Evolutionary conservation across 208 protist genomes (phyloP), one percentile per base, ranked within the genome.

Genomic region (Trypanosoma cruzi): DNA sequence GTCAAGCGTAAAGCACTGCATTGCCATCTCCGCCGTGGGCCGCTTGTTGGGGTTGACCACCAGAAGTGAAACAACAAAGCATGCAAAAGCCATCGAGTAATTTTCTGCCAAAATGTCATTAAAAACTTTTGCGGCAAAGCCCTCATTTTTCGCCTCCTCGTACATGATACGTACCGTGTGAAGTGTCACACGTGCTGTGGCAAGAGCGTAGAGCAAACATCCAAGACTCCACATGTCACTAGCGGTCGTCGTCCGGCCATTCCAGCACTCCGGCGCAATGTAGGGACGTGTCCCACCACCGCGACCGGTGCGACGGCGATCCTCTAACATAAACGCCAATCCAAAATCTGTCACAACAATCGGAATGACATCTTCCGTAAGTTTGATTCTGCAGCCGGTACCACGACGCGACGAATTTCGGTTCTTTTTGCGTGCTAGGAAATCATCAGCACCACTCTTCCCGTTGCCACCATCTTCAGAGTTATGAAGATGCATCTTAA

Each of bases 291-390:
- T 96, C 34, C 88, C 88, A 36, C 85, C 88, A 8, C 87, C 82
- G 1, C 79, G 77, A 0, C 78, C 65, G 0, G 59, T 46, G 28
- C 62, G 7, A 22, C 74, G 68, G 11, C 59, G 59, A 24, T 48
- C 68, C 54, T 91, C 86, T 36, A 81, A 73, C 42, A 76, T 13
- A 31, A 92, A 85, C 3, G 90, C 87, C 6, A 96, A 71, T 0
- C 90, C 90, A 68, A 96, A 96, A 74, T 96, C 90, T 3, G 85
- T 93, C 40, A 96, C 65, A 26, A 92, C 90, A 46, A 94, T 84
- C 7, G 87, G 89, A 53, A 94, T 82, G 31, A 92, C 46, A 37
- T 77, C 73, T 40, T 64, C 65, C 16, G 67, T 74, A 60, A 86
- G 31, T 54, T 75, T 53, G 49, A 36, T 22, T 46, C 55, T n/a